These are phyloP conservation scores for Saussurea involucrata DNA, from an alignment of 129 eudicot genomes.

Conservation along the genomic window DNA sequence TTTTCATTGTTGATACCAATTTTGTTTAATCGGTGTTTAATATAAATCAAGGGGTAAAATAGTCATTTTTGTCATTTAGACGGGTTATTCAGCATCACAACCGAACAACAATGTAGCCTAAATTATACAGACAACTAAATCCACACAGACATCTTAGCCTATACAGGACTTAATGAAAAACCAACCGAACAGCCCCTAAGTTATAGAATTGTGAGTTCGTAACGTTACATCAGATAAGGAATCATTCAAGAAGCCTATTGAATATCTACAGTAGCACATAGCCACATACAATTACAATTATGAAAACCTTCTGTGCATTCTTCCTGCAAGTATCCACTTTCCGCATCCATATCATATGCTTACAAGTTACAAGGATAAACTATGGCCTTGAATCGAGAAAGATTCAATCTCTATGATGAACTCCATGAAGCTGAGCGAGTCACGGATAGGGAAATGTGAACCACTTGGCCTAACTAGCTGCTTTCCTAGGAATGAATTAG, in stretches of 20 bases:
- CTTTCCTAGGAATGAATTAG: background rate
- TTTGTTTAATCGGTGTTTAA: too few relatives aligned
- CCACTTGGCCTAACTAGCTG: background rate
- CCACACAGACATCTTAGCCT: too few relatives aligned
- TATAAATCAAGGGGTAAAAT: too few relatives aligned
- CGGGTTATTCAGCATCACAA: too few relatives aligned
- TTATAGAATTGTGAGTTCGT: background rate
- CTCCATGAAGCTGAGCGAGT: background rate
- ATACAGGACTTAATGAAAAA: too few relatives aligned
- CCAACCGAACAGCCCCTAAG: too few relatives aligned
- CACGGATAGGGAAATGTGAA: background rate
- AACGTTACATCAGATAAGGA: background rate
- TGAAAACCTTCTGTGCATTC: background rate
- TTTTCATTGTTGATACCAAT: too few relatives aligned
- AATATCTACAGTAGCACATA: background rate
- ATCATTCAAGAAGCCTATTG: background rate
- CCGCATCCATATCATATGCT: background rate
- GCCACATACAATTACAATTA: background rate
- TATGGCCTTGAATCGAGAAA: background rate
- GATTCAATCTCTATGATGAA: background rate
- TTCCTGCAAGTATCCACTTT: background rate
- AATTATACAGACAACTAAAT: too few relatives aligned
- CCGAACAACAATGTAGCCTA: too few relatives aligned
- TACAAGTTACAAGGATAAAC: background rate
- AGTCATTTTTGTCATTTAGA: too few relatives aligned